Percentiles rank a stretch among this genome's conserved stretches.
Conservation (phyloP, 2,329 filamentous ascomycete species). For the Nemania diffusa region DNA sequence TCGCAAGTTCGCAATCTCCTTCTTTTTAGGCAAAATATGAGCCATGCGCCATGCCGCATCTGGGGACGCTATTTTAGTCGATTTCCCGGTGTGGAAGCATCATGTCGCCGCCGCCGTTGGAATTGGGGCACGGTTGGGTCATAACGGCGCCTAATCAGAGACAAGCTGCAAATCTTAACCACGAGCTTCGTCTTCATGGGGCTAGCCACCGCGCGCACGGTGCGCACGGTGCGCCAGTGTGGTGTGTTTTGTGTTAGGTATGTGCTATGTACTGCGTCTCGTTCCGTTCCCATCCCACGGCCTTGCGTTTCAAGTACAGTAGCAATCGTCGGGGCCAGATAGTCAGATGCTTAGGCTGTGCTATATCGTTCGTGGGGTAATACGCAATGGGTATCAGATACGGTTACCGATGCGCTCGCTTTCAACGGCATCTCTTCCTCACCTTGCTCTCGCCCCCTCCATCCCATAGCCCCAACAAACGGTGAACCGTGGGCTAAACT, state of each 20-base stretch:
- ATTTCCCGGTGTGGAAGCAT: conserved; percentile 27
- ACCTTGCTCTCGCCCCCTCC: neutral
- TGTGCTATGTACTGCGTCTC: conserved; percentile 8
- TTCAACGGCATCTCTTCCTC: neutral
- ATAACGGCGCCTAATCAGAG: conserved; percentile 31
- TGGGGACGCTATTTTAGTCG: conserved; percentile 26
- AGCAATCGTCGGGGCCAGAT: neutral
- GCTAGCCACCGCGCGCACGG: conserved; percentile 21
- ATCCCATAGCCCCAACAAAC: neutral
- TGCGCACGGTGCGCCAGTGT: conserved; percentile 5
- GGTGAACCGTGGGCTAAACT: neutral
- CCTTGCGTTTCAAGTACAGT: conserved; percentile 7
- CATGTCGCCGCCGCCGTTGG: conserved; percentile 21
- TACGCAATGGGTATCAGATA: neutral
- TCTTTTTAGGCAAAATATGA: conserved; percentile 26
- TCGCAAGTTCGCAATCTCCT: conserved; percentile 16
- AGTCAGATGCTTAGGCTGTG: too few species aligned
- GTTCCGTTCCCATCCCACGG: neutral
- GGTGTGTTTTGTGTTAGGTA: neutral
- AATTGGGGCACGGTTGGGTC: conserved; percentile 20
- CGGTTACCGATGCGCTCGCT: neutral
- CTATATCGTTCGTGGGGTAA: neutral
- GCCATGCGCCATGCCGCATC: conserved; percentile 28
- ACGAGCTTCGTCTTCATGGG: conserved; percentile 13
- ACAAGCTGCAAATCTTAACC: conserved; percentile 8